Base-by-base conservation (phyloP, 78 protist species). In the Dictyostelium capitatum region DNA sequence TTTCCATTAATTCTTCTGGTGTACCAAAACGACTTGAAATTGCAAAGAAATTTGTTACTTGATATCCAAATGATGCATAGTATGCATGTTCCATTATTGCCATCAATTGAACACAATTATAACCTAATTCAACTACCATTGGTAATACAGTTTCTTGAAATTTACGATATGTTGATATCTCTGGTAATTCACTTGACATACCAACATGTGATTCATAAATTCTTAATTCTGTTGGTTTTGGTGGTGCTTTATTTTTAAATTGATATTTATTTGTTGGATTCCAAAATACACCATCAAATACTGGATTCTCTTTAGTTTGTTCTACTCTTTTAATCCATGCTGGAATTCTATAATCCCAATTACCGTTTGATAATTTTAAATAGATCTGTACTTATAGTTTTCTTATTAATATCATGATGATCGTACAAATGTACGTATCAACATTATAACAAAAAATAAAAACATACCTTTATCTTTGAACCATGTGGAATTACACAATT, bases 51-150 rank as follows among this genome's bases (percentile, higher is more conserved):
- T 77, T 75, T 6, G 98, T 96, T 11, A 97, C 98, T 80, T 89
- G 99, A 89, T 97, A 98, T 1, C 99, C 99, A 77, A 98, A 98
- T 15, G 96, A 85, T 15, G 98, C 99, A 89, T 99, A 99, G 95
- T 97, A 99, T 0, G 98, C 97, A 80, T 99, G 99, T 92, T 99
- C 99, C 98, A 84, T 95, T 64, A 99, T 73, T 8, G 99, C 99
- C 99, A 99, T 98, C 62, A 99, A 75, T 90, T 98, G 99, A 28
- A 97, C 91, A 43, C 90, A 59, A 83, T 97, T 97, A 95, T 97
- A 97, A 5, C 98, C 97, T 25, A 73, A 28, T 43, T 80, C 94
- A 43, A 74, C 57, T n/a, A 92, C 79, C 81, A 82, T 82, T 72
- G 90, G 85, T n/a, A 83, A 48, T 7, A 78, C 79, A 3, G 19